Evolutionary conservation across 768 basidiomycete species (phyloP), one percentile per base, ranked within the genome.

Genomic region (Ramaria sp.): DNA sequence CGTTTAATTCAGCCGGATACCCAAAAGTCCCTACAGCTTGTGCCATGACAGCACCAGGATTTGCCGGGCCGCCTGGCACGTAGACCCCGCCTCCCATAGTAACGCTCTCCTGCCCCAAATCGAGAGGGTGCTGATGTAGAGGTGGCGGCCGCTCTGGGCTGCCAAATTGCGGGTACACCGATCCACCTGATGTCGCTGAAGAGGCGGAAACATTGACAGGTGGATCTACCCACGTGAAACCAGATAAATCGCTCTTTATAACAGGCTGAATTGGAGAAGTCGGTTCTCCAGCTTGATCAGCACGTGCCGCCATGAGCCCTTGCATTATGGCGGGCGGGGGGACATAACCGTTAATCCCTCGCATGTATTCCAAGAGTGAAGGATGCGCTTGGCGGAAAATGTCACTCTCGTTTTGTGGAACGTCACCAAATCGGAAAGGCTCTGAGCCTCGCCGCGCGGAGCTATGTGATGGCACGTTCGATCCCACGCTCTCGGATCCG

Each of bases 341-440:
- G 3, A 57, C 55, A 31, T 65, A 59, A 0, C 63, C 63, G 30
- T 69, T 64, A 55, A 71, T 69, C 31, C 65, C 51, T 42, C 59
- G 59, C 58, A 70, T 57, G 56, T 70, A 63, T 37, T 70, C 68
- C 7, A 69, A 62, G 17, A 70, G 65, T 56, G 65, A 61, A 7
- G 70, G 66, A 27, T 71, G 70, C 38, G 67, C 65, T 10, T 61
- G 59, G 22, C 53, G 57, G 51, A 58, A 54, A 42, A 51, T 33
- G 13, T 63, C 65, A 45, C 66, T 64, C 38, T 61, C 59, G 51
- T 63, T 61, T 33, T 63, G 54, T 11, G 59, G 59, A 59, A 61
- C 59, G 60, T 46, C 55, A 12, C 31, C 55, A 51, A 49, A 46
- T 38, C 59, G 31, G 51, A 59, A 60, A 3, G 61, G 43, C 24